Percentiles rank a stretch among this genome's conserved stretches.
These are phyloP conservation scores for Schwanniomyces vanrijiae DNA, from an alignment of 805 yeast genomes.

Conservation along the genomic window DNA sequence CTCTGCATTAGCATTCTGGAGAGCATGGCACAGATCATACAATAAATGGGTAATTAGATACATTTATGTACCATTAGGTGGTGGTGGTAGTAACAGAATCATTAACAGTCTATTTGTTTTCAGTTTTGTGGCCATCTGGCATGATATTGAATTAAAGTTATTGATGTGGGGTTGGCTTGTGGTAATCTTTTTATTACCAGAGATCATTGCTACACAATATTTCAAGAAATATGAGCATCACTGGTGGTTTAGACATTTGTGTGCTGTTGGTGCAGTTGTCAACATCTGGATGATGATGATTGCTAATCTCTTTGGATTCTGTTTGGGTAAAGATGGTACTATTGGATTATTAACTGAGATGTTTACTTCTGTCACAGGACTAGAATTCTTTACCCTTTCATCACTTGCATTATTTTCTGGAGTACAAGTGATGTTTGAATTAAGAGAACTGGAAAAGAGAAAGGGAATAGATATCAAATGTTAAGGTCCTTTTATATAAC, in stretches of 20 bases:
- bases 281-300: constrained; percentile 98
- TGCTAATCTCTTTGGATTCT: constrained; percentile 93
- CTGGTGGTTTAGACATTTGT: constrained; percentile 77
- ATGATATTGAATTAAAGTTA: constrained; percentile 85
- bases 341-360: constrained; percentile 62
- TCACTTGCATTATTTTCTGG: constrained; percentile 74
- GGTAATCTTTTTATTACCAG: constrained; percentile 86
- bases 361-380: constrained; percentile 70
- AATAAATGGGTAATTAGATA: constrained; percentile 89
- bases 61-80: constrained; percentile 87
- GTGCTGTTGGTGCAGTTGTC: constrained; percentile 83
- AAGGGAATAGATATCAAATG: constrained; percentile 82
- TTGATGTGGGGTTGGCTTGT: constrained; percentile 96
- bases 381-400: constrained; percentile 60
- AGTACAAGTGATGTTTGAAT: constrained; percentile 91
- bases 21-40: constrained; percentile 97
- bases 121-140: constrained; percentile 97
- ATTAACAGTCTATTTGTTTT: constrained; percentile 82
- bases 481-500: constrained; percentile 19
- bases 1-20: constrained; percentile 94
- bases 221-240: constrained; percentile 39
- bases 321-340: constrained; percentile 88
- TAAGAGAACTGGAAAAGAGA: constrained; percentile 83
- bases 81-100: constrained; percentile 69
- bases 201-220: constrained; percentile 58